phyloP scores from a whole-genome alignment of 805 yeast genomes.

The Kodamaea neixiangensis region DNA sequence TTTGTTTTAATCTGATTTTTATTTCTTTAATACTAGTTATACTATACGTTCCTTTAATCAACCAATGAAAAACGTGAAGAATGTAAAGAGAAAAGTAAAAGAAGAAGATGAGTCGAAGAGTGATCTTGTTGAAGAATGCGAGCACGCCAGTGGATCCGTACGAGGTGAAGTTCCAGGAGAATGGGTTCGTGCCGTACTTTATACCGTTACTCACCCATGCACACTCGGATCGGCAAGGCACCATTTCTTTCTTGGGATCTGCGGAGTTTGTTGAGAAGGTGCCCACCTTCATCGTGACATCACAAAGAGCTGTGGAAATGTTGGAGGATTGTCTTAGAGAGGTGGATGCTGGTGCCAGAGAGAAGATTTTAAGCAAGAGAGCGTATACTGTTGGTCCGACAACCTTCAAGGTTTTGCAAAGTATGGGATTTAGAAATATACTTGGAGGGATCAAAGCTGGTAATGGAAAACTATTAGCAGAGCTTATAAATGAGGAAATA shows the following conservation, averaged over 20 bases:
- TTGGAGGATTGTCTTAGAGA: slow-evolving; percentile 47
- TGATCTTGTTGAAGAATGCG: slow-evolving; percentile 68
- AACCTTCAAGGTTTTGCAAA: slow-evolving; percentile 58
- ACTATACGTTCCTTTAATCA: background rate
- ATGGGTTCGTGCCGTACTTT: slow-evolving; percentile 50
- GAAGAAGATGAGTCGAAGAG: slow-evolving; percentile 4
- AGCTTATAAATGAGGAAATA: slow-evolving; percentile 49
- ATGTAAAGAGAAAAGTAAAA: background rate
- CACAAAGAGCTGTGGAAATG: slow-evolving; percentile 90
- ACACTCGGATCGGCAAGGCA: slow-evolving; percentile 48
- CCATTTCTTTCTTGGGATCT: slow-evolving; percentile 47
- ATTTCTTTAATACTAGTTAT: background rate
- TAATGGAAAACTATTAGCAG: slow-evolving; percentile 71
- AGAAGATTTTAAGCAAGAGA: slow-evolving; percentile 46
- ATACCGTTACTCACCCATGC: slow-evolving; percentile 75
- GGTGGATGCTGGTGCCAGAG: slow-evolving; percentile 21
- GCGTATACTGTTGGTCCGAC: slow-evolving; percentile 94
- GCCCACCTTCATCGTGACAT: slow-evolving; percentile 71
- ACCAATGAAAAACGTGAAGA: background rate
- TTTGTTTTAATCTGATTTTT: slow-evolving; percentile 1
- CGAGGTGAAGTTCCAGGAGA: slow-evolving; percentile 40
- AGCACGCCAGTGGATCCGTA: slow-evolving; percentile 73
- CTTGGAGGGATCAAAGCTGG: slow-evolving; percentile 80
- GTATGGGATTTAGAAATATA: slow-evolving; percentile 66
- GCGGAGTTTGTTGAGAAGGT: slow-evolving; percentile 40